phyloP scores from a whole-genome alignment of 768 basidiomycete genomes.

The Leccinellum rugosiceps region DNA sequence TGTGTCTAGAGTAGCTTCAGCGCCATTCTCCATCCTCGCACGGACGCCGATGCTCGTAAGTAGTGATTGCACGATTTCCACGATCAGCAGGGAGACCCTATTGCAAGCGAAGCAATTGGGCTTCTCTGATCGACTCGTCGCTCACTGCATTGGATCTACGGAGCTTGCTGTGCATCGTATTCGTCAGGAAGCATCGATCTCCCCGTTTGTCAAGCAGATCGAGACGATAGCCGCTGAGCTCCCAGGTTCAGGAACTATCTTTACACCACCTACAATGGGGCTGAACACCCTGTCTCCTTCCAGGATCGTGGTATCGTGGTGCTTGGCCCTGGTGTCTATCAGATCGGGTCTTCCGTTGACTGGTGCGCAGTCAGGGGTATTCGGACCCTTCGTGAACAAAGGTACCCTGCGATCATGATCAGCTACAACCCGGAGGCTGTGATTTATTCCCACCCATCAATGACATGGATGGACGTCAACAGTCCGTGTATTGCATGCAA shows the following conservation, averaged over 20 bases:
- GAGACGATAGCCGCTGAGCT: slow-evolving; percentile 99
- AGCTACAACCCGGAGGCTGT: slow-evolving; percentile 99
- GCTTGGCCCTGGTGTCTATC: slow-evolving; percentile 95
- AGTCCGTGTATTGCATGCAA: no score
- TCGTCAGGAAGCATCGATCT: slow-evolving; percentile 79
- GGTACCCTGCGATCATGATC: slow-evolving; percentile 95
- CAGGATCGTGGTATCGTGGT: slow-evolving; percentile 95
- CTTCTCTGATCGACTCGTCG: slow-evolving; percentile 92
- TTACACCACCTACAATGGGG: slow-evolving; percentile 97
- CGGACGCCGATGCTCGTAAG: not conserved
- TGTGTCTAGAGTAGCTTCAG: slow-evolving; percentile 58
- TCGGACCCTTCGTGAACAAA: slow-evolving; percentile 91
- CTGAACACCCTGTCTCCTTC: slow-evolving; percentile 89
- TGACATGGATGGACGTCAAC: no score
- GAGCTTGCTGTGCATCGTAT: slow-evolving; percentile 90
- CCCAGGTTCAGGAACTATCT: slow-evolving; percentile 98
- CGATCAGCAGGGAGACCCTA: slow-evolving; percentile 59
- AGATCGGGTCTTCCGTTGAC: slow-evolving; percentile 98
- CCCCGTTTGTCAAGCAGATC: slow-evolving; percentile 96
- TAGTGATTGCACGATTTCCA: slow-evolving; percentile 64
- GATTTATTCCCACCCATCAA: no score
- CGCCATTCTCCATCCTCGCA: not conserved
- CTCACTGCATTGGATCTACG: slow-evolving; percentile 78
- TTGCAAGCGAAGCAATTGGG: slow-evolving; percentile 90
- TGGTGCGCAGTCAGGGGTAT: slow-evolving; percentile 99